Evolutionary conservation across 1,284 basidiomycete genomes (phyloP).

Genomic region (Austroboletus olivaceoglutinosus): DNA sequence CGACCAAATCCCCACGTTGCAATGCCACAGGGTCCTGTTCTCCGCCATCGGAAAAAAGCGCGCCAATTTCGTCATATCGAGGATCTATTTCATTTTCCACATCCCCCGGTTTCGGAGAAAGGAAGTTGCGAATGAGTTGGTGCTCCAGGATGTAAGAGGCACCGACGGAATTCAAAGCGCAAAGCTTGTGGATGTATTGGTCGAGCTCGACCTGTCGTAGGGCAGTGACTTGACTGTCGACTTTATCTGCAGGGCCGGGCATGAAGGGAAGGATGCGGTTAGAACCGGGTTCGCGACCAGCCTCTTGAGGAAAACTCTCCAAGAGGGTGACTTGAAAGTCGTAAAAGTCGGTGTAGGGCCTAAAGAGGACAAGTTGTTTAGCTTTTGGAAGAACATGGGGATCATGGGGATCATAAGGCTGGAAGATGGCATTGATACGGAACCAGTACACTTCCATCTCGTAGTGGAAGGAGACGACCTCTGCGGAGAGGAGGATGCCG

Average conservation of each 20-base stretch:
- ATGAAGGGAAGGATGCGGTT: constrained; percentile 89
- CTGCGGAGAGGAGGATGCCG: constrained; percentile 85
- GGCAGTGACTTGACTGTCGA: constrained; percentile 85
- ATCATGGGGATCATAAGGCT: constrained; percentile 67
- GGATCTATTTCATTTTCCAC: constrained; percentile 67
- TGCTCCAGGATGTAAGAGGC: constrained; percentile 83
- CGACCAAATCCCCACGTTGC: constrained; percentile 28
- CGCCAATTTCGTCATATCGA: constrained; percentile 53
- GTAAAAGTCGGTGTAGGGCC: constrained; percentile 98
- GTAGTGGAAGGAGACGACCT: constrained; percentile 94
- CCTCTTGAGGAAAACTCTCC: constrained; percentile 85
- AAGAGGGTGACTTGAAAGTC: constrained; percentile 93
- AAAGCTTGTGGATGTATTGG: constrained; percentile 82
- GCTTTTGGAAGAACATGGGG: constrained; percentile 58
- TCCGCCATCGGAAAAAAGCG: constrained; percentile 44
- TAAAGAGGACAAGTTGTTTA: constrained; percentile 86
- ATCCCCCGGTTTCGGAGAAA: constrained; percentile 87
- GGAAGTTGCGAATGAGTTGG: constrained; percentile 79
- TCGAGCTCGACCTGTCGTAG: constrained; percentile 84
- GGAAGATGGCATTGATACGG: constrained; percentile 85
- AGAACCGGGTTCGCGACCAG: constrained; percentile 66
- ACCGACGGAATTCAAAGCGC: constrained; percentile 60
- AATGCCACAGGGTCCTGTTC: constrained; percentile 32
- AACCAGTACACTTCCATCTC: constrained; percentile 99
- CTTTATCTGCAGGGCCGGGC: constrained; percentile 86